Base-by-base conservation (phyloP, 2,329 filamentous ascomycete genomes). In the Neofusicoccum cordaticola region DNA sequence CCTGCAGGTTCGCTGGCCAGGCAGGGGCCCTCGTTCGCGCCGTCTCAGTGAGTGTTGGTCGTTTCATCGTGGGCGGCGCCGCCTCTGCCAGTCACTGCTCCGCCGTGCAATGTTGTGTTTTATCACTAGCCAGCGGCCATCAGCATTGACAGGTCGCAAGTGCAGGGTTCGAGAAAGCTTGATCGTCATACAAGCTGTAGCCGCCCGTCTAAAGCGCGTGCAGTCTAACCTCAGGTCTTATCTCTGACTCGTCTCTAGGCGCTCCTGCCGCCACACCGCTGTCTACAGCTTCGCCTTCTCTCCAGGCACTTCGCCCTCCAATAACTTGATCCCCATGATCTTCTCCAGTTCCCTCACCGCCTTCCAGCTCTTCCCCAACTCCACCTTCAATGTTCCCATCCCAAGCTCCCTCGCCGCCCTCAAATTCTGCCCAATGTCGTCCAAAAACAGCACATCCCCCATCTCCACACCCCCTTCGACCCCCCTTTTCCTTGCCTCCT, bases 391-490 rank as follows among this genome's bases (percentile, higher is more conserved):
- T 0, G 94, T 98, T 64, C 84, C 79, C 75, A 98, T 89, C 0
- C 94, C 94, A 22, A 88, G 80, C 56, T 83, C 84, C 77, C 84
- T 90, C 0, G 88, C 95, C 50, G 85, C 89, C 81, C 93, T 95
- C 65, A 98, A 77, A 75, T 99, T 99, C 77, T 93, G 88, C 1
- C 95, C 95, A 75, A 99, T 97, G 71, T 97, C 93, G 75, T 97
- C 95, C 57, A 97, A 78, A 74, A 99, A 99, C 4, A 96, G 78
- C 50, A 97, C 82, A 15, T 75, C 76, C 81, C 84, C 85, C 3
- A 82, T 86, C 68, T 86, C 86, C 66, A 85, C 82, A 70, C 91
- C 83, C 68, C 95, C 82, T 69, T 86, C 83, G 15, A 41, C 13
- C 2, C 53, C 53, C 39, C 39, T 57, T 13, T 4, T 44, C 22